phyloP scores from a whole-genome alignment of 73 alveolate species.

The Paramecium sonneborni region DNA sequence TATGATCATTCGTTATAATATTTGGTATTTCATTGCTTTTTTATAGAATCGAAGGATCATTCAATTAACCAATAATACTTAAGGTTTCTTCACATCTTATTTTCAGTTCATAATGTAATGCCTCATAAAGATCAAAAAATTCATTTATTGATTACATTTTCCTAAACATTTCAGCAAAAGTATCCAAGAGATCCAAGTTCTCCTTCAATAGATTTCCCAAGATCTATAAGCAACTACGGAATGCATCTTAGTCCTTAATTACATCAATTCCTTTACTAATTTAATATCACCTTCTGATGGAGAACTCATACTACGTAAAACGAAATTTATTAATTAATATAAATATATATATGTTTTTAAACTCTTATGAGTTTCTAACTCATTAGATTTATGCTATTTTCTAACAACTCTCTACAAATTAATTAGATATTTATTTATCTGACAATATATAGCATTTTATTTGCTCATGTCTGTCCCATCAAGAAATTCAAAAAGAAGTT shows the following conservation, averaged over 20 bases:
- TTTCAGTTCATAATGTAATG: constrained; percentile 33
- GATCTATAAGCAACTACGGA: neutral
- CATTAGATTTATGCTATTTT: neutral
- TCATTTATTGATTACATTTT: neutral
- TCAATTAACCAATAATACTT: neutral
- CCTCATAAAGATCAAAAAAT: constrained; percentile 49
- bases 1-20: neutral
- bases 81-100: constrained; percentile 36
- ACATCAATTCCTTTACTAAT: constrained; percentile 2
- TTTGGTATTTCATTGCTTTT: constrained; percentile 20
- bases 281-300: neutral
- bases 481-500: neutral
- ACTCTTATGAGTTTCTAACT: neutral
- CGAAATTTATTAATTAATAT: neutral
- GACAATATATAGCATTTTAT: neutral
- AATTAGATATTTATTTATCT: neutral
- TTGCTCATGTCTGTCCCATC: neutral
- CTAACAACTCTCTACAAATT: neutral
- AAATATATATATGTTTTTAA: neutral
- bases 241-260: constrained; percentile 51
- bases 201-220: neutral
- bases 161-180: constrained; percentile 12
- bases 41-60: neutral
- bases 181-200: constrained; percentile 24
- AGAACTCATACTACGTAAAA: constrained; percentile 8